These are phyloP conservation scores for Pleomassaria siparia DNA, from an alignment of 2,329 filamentous ascomycete species.

Conservation along the genomic window DNA sequence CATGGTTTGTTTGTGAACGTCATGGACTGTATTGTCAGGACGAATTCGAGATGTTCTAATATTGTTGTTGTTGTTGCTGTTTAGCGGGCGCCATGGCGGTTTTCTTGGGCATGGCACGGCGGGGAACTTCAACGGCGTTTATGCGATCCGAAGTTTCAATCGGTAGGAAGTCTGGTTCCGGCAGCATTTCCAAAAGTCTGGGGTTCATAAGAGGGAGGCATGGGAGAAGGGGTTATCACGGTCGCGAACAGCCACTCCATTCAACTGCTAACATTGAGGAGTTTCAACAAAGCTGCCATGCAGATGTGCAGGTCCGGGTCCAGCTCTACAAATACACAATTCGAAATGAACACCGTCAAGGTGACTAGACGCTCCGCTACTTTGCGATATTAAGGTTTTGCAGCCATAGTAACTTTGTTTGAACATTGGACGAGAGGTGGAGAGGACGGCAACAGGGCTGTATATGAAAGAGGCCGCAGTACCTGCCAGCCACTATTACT, in stretches of 20 bases:
- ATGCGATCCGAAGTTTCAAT: neutral
- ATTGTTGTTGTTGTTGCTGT: slow-evolving; percentile 29
- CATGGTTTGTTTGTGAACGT: slow-evolving; percentile 7
- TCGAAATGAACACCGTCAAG: neutral
- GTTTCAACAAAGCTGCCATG: slow-evolving; percentile 1
- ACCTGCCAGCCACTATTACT: too few relatives aligned
- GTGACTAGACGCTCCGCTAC: neutral
- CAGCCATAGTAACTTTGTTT: too few relatives aligned
- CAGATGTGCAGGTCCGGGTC: slow-evolving; percentile 3
- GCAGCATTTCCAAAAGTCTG: slow-evolving; percentile 31
- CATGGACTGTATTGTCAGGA: neutral
- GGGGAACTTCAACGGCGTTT: neutral
- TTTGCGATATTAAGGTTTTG: too few relatives aligned
- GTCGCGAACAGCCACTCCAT: slow-evolving; percentile 2
- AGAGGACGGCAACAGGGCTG: too few relatives aligned
- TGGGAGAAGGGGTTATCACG: slow-evolving; percentile 1
- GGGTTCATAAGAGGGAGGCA: neutral
- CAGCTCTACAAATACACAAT: slow-evolving; percentile 14
- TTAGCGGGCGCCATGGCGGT: slow-evolving; percentile 32
- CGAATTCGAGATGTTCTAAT: slow-evolving; percentile 17
- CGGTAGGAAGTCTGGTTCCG: slow-evolving; percentile 1
- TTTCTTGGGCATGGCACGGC: slow-evolving; percentile 1
- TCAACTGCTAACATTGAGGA: slow-evolving; percentile 9
- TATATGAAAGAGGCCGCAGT: too few relatives aligned
- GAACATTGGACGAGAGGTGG: too few relatives aligned